Base-by-base conservation (phyloP, 495 filamentous ascomycete species). In the Neohortaea acidophila region DNA sequence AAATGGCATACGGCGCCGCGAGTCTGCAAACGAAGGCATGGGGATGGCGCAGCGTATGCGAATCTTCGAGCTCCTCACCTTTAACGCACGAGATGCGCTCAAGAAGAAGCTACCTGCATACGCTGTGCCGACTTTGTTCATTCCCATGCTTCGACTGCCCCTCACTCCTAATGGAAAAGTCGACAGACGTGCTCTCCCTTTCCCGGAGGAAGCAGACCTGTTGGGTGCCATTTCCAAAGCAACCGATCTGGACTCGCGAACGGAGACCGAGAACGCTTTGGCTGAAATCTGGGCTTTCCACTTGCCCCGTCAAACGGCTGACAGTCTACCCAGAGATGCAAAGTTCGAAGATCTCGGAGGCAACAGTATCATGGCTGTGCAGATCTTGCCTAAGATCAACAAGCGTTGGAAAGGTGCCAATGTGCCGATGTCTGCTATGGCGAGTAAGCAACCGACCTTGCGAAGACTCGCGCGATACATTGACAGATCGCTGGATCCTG, bases 141-240 rank as follows among this genome's bases (percentile, higher is more conserved):
- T 97, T 21, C 73, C 81, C 2, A 71, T 97, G 17, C 68, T 69
- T 35, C 76, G 77, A 27, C 69, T 94, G 37, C 87, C 87, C 0
- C 64, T 96, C 20, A 94, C 93, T 59, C 87, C 87, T 11, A 94
- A 94, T 48, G 86, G 85, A 43, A 96, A 94, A 63, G 75, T 92
- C 31, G 89, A 97, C 54, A 84, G 79, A 59, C 84, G 84, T 4
- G 79, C 76, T 1, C 67, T 97, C 28, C 89, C 89, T 0, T 94
- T 92, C 71, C 89, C 89, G 0, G 81, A 87, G 55, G 75, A 73
- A 9, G 69, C 68, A 2, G 74, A 84, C 43, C 56, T 71, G 9
- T 51, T 59, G 6, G 64, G 68, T 17, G 68, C 60, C 3, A 57
- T 61, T 3, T 44, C 55, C 3, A 45, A 51, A 34, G 38, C 57